Evolutionary conservation across 148 eudicot species (phyloP), one percentile per base, ranked within the genome.

Genomic region (Fagopyrum tataricum): DNA sequence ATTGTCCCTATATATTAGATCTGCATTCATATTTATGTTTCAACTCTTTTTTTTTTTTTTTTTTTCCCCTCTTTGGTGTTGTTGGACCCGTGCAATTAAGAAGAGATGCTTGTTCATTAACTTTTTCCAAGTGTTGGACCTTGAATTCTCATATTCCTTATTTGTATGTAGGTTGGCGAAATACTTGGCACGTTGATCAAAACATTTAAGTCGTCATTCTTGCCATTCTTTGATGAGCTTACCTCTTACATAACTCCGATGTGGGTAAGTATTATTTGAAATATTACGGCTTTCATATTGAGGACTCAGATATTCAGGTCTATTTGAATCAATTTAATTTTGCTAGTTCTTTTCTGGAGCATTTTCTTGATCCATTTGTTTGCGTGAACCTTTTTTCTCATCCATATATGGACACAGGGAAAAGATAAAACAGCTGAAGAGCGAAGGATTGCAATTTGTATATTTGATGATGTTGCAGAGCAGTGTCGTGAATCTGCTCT

Each of bases 381-480:
- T 37, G 43, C 37, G 42, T n/a, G 42, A 11, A 13, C 31, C 40
- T 26, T 24, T 26, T 24, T 61, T 31, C 67, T 9, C 67, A 61
- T 61, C 41, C 41, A 61, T 61, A 6, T 61, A 12, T 61, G 67
- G 5, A 61, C 41, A 55, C 82, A 95, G 98, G 98, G 98, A 10
- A 91, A 88, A 79, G 98, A 95, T 78, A 95, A 95, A 79, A 87
- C 98, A 74, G 74, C 92, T 44, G 98, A 90, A 78, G 97, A 95
- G 81, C 84, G 98, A 78, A 88, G 98, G 81, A 91, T 95, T 75
- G 97, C 98, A 8, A 95, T 95, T 78, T 95, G 98, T 78, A 91
- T 95, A 11, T 95, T 91, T 82, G 97, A 91, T 79, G 97, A 91
- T 82, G 90, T 95, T 70, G 96, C 91, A 4, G 98, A 94, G 83